These are phyloP conservation scores for Poronia punctata DNA, from an alignment of 495 filamentous ascomycete species.

Conservation along the genomic window DNA sequence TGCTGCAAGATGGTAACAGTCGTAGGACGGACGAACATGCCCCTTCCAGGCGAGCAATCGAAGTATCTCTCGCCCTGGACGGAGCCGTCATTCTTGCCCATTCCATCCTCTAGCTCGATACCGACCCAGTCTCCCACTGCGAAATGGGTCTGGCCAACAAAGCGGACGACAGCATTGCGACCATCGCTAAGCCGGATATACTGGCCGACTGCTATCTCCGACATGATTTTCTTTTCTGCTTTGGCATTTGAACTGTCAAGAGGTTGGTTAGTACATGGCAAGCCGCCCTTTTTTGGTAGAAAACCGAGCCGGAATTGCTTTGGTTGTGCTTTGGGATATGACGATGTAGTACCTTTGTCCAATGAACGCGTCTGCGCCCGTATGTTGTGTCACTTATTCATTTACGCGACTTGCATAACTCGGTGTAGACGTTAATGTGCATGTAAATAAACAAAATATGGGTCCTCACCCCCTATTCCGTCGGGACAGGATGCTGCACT, in stretches of 20 bases:
- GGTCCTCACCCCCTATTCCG: too few species aligned
- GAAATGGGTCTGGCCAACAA: conserved; percentile 71
- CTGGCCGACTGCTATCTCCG: conserved; percentile 39
- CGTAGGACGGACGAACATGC: conserved; percentile 79
- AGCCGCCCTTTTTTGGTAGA: neutral
- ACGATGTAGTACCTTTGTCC: conserved; percentile 13
- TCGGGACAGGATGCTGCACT: neutral
- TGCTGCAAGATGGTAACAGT: conserved; percentile 54
- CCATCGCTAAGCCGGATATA: conserved; percentile 66
- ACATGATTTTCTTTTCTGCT: conserved; percentile 20
- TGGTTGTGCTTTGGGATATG: conserved; percentile 10
- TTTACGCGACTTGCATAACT: conserved; percentile 22
- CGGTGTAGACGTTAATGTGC: conserved; percentile 3
- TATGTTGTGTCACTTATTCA: conserved; percentile 10
- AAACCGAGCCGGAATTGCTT: conserved; percentile 1
- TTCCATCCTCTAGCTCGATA: conserved; percentile 74
- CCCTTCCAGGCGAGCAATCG: conserved; percentile 67
- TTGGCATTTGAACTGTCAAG: conserved; percentile 3
- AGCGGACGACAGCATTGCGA: conserved; percentile 70
- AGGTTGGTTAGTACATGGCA: conserved; percentile 21
- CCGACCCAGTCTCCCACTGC: conserved; percentile 82
- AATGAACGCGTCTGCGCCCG: conserved; percentile 14
- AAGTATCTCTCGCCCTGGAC: conserved; percentile 90
- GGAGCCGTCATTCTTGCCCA: conserved; percentile 90
- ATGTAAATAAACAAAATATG: conserved; percentile 3